These are phyloP conservation scores for Jatropha curcas DNA, from an alignment of 345 rosid species.

Conservation along the genomic window DNA sequence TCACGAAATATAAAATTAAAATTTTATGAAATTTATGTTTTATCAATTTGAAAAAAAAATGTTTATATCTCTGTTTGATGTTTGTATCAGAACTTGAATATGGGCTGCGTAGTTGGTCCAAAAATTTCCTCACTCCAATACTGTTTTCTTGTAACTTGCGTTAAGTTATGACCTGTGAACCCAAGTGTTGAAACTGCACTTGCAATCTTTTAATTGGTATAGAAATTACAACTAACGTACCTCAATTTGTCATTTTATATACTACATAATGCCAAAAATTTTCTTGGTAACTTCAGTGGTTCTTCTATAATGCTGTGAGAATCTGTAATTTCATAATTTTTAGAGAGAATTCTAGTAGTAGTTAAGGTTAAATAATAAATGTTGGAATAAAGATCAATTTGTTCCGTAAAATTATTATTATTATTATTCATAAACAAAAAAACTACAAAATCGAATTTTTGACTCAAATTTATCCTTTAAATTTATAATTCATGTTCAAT, in stretches of 20 bases:
- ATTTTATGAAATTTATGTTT: no score
- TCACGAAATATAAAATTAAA: no score
- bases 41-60: background rate
- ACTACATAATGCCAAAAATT: background rate
- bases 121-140: background rate
- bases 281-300: conserved; percentile 4
- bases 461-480: no score
- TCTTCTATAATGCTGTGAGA: no score
- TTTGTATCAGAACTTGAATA: background rate
- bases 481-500: no score
- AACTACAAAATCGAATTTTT: no score
- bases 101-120: conserved; percentile 1
- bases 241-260: background rate
- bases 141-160: conserved; percentile 42
- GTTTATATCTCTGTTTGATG: background rate
- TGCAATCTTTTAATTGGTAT: conserved; percentile 12
- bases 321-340: no score
- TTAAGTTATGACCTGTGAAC: conserved; percentile 41
- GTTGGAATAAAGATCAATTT: no score
- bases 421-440: no score
- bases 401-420: no score
- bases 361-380: no score
- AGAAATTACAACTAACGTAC: background rate
- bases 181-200: conserved; percentile 8
- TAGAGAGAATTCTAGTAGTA: no score